Evolutionary conservation across 495 filamentous ascomycete genomes (phyloP).

Genomic region (Penicillium lagena): DNA sequence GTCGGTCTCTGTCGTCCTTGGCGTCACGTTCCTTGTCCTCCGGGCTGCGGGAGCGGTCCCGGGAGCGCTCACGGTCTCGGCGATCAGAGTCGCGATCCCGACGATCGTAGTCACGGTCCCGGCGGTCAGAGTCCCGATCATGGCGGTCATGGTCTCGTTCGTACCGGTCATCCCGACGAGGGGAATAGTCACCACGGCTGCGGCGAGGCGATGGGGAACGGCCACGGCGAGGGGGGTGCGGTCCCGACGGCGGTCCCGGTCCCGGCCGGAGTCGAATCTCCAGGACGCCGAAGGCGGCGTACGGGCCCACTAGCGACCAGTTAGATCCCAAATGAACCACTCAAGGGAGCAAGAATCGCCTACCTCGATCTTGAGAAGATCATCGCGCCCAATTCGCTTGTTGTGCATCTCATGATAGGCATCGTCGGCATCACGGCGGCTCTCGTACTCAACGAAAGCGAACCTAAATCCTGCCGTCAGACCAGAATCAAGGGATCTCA

Average conservation of each 20-base stretch:
- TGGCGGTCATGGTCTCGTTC: conserved; percentile 64
- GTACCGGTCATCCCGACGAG: conserved; percentile 84
- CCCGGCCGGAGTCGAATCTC: conserved; percentile 90
- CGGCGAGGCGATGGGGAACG: conserved; percentile 71
- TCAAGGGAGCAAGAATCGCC: conserved; percentile 7
- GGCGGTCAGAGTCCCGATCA: conserved; percentile 62
- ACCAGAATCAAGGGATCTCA: conserved; percentile 2
- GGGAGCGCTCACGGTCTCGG: conserved; percentile 58
- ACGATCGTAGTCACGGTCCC: conserved; percentile 69
- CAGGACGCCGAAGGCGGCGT: conserved; percentile 97
- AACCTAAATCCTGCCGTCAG: conserved; percentile 54
- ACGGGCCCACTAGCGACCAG: conserved; percentile 74
- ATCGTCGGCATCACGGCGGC: conserved; percentile 97
- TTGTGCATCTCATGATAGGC: conserved; percentile 99
- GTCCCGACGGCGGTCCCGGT: conserved; percentile 64
- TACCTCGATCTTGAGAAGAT: conserved; percentile 97
- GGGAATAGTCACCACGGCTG: conserved; percentile 76
- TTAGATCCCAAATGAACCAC: conserved; percentile 5
- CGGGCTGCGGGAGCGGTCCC: conserved; percentile 69
- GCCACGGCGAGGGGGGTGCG: conserved; percentile 76
- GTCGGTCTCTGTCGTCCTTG: conserved; percentile 61
- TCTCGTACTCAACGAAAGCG: conserved; percentile 99
- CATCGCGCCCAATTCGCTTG: conserved; percentile 94
- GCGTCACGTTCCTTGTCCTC: conserved; percentile 58
- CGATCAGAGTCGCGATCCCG: conserved; percentile 62